phyloP scores from a whole-genome alignment of 2,329 filamentous ascomycete genomes.

The Aspergillus quadricinctus region DNA sequence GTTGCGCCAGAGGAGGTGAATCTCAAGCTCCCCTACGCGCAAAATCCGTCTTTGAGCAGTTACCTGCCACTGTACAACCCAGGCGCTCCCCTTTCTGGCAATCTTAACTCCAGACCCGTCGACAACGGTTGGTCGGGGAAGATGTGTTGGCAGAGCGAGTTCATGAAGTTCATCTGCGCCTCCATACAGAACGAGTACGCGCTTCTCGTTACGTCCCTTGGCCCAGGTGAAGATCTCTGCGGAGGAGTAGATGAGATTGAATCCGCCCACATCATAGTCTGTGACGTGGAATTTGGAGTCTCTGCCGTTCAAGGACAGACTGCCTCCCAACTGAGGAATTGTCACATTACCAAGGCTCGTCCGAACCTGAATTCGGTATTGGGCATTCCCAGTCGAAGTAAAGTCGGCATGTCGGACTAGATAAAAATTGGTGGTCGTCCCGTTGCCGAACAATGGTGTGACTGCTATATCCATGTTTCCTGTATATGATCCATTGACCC shows the following conservation, averaged over 20 bases:
- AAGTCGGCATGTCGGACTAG: slow-evolving; percentile 60
- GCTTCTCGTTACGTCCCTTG: slow-evolving; percentile 53
- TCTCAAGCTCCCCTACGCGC: slow-evolving; percentile 40
- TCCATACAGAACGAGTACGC: slow-evolving; percentile 38
- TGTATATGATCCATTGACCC: slow-evolving; percentile 39
- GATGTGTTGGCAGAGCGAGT: slow-evolving; percentile 28
- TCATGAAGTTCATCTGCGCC: slow-evolving; percentile 39
- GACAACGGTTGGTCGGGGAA: not conserved
- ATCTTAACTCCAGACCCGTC: slow-evolving; percentile 20
- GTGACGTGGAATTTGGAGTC: slow-evolving; percentile 44
- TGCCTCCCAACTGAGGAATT: slow-evolving; percentile 38
- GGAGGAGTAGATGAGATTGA: slow-evolving; percentile 41
- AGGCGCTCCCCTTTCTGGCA: slow-evolving; percentile 29
- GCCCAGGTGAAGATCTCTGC: slow-evolving; percentile 51
- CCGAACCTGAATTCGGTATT: slow-evolving; percentile 59
- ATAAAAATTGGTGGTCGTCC: slow-evolving; percentile 51
- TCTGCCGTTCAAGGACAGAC: slow-evolving; percentile 36
- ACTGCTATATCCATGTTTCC: slow-evolving; percentile 54
- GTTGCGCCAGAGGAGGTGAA: not conserved
- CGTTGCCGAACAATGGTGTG: slow-evolving; percentile 57
- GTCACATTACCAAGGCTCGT: slow-evolving; percentile 38
- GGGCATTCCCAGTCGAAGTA: slow-evolving; percentile 56
- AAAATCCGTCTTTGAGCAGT: slow-evolving; percentile 10
- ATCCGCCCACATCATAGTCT: slow-evolving; percentile 39
- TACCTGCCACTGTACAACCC: slow-evolving; percentile 27